These are phyloP conservation scores for Penicillium brasilianum DNA, from an alignment of 2,329 filamentous ascomycete genomes.

Conservation along the genomic window DNA sequence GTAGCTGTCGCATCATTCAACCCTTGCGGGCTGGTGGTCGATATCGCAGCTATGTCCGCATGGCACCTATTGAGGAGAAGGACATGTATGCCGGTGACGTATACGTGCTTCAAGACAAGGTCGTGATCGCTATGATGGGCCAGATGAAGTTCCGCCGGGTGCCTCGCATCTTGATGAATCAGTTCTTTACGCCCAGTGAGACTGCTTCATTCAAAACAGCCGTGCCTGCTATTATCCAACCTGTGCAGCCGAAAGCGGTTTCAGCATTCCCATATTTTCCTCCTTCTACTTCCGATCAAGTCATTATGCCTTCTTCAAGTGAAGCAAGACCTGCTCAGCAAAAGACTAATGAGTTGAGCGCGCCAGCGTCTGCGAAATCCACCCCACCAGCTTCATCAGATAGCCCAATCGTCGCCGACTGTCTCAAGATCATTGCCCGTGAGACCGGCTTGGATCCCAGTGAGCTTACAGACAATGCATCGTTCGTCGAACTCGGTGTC, in stretches of 20 bases:
- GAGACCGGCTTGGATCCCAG: constrained; percentile 31
- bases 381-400: neutral
- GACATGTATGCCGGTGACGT: constrained; percentile 47
- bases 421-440: constrained; percentile 31
- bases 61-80: constrained; percentile 37
- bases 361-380: neutral
- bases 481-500: constrained; percentile 38
- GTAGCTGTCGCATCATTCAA: constrained; percentile 32
- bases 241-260: neutral
- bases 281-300: neutral
- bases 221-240: neutral
- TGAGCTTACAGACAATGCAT: constrained; percentile 32
- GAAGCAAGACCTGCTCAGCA: neutral
- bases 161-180: constrained; percentile 29
- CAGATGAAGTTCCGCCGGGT: constrained; percentile 43
- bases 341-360: neutral
- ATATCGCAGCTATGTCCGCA: constrained; percentile 42
- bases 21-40: constrained; percentile 31
- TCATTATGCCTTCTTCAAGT: neutral
- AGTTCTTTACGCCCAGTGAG: constrained; percentile 23
- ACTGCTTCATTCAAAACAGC: neutral
- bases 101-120: constrained; percentile 42
- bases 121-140: constrained; percentile 41
- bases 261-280: neutral
- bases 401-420: constrained; percentile 5